Base-by-base conservation (phyloP, 208 protist species). In the Trypanosoma caninum region DNA sequence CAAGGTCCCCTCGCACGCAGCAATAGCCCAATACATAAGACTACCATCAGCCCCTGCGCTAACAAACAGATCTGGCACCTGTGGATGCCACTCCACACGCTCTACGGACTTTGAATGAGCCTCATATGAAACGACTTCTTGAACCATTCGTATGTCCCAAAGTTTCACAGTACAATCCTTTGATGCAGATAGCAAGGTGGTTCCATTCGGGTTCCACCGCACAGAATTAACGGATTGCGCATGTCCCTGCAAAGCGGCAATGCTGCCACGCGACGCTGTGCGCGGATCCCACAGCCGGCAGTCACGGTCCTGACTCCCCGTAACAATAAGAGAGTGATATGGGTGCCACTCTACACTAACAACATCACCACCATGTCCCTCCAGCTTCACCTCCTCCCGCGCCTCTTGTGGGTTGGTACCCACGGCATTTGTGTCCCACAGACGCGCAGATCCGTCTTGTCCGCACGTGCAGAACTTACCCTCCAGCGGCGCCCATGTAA, bases 311-410 rank as follows among this genome's bases (percentile, higher is more conserved):
- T 93, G 84, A 48, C 85, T 91, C n/a, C 85, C 89, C 20, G 89
- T 92, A 1, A 86, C 79, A 45, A 95, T 82, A 18, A 95, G 79
- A 3, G 89, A 84, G 28, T 74, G 71, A 44, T 76, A 83, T 11
- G 85, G 89, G 69, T 95, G 89, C 89, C 89, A 95, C 61, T 91
- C 79, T 37, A 77, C 78, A 6, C 83, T 82, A n/a, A 84, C 90
- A 47, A 95, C 89, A 33, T 93, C 89, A 25, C 86, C 84, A 28
- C 86, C 89, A 62, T 95, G 89, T 18, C 89, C 89, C 59, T 95
- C 84, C 27, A 95, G 69, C 65, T 88, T 87, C 67, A 84, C 75
- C 65, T 94, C 84, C 76, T 94, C 88, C 11, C 66, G 69, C 48
- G 60, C 63, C 11, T 75, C 18, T 56, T 72, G 44, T 25, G 54